Base-by-base conservation (phyloP, 2,329 filamentous ascomycete species). In the Nemania abortiva region DNA sequence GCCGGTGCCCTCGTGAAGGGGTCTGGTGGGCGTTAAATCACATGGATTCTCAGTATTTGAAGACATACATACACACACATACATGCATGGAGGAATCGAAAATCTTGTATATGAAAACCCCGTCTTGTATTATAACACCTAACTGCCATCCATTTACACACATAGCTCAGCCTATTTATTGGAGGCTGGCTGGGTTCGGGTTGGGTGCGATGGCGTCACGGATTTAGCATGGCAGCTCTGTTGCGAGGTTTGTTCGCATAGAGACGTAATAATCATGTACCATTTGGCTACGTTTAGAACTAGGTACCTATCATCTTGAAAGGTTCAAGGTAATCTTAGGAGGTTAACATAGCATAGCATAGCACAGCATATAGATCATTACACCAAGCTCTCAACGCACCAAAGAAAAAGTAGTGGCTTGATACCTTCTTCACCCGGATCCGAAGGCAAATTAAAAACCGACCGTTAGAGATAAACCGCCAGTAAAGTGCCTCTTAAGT, bases 311-410 rank as follows among this genome's bases (percentile, higher is more conserved):
- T 47, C n/a, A 50, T 55, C 6, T 24, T n/a, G 15, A 31, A 49
- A 7, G 37, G 22, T 29, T 13, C 18, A 4, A 7, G n/a, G 45
- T 20, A 15, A 1, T 13, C 15, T 15, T n/a, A 3, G 24, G 22
- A 3, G 39, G 3, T 68, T 63, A 60, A 47, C 20, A 69, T 72
- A 70, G 50, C 69, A 73, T 73, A 75, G 68, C 70, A 69, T 68
- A 72, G 50, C 56, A 65, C 53, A 50, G 47, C 13, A 53, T 29
- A 20, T 49, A 22, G 45, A 49, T 31, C 9, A 49, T 49, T 24
- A 22, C 45, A 49, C n/a, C 45, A 49, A 20, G 6, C 45, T 24
- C 20, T 49, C 20, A 22, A 49, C 45, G 20, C 20, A 15, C 37
- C 13, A 9, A 11, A 15, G 9, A 15, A 42, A 42, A 42, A 3